Evolutionary conservation across 1,284 basidiomycete species (phyloP).

Genomic region (Trichosporon coremiiforme): DNA sequence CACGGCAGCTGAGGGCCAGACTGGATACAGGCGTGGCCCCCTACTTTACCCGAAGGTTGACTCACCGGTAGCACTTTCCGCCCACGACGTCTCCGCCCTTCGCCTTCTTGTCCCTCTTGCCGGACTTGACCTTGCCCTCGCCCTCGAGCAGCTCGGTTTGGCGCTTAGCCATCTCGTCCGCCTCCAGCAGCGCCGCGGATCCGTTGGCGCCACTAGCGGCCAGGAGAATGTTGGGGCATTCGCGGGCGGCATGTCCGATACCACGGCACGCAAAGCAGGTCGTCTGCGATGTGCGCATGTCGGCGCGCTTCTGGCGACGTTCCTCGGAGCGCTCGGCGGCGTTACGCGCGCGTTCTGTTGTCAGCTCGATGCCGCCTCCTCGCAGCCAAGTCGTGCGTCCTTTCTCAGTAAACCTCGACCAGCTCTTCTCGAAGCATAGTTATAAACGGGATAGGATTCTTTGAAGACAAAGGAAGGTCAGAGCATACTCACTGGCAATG

Average conservation of each 20-base stretch:
- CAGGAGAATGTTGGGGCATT: slow-evolving; percentile 68
- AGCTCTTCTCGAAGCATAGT: no score
- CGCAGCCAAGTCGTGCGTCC: no score
- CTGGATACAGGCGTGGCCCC: no score
- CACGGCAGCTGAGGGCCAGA: no score
- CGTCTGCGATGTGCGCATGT: slow-evolving; percentile 64
- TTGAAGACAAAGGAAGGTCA: background rate
- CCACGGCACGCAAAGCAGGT: slow-evolving; percentile 87
- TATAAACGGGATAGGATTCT: no score
- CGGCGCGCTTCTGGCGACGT: slow-evolving; percentile 68
- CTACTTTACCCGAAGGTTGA: no score
- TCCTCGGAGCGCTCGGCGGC: slow-evolving; percentile 60
- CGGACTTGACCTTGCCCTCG: slow-evolving; percentile 35
- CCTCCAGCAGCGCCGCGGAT: slow-evolving; percentile 36
- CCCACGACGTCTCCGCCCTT: slow-evolving; percentile 56
- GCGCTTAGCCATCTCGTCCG: slow-evolving; percentile 24
- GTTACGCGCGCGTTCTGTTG: slow-evolving; percentile 38
- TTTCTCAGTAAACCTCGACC: no score
- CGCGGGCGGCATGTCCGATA: slow-evolving; percentile 78
- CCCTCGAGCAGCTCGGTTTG: slow-evolving; percentile 21
- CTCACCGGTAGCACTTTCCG: slow-evolving; percentile 81
- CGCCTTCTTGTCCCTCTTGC: slow-evolving; percentile 35
- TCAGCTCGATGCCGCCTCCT: no score
- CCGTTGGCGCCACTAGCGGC: slow-evolving; percentile 37
- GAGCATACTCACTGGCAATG: slow-evolving; percentile 47